Evolutionary conservation across 2,329 filamentous ascomycete species (phyloP).

Genomic region (Pseudogymnoascus sp.): DNA sequence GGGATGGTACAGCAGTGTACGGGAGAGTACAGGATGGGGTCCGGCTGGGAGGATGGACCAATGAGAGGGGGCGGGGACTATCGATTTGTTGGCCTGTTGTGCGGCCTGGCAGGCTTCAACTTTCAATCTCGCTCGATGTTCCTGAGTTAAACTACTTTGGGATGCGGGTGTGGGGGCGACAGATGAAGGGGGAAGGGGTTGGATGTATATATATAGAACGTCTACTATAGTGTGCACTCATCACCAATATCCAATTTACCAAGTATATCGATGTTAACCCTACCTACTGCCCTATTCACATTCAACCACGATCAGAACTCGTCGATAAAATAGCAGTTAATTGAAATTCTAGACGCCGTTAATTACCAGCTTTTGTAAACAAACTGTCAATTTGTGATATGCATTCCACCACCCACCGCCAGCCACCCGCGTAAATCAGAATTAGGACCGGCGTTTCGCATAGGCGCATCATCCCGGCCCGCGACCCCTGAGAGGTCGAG

Average conservation of each 20-base stretch:
- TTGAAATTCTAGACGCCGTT: background rate
- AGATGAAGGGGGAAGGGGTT: background rate
- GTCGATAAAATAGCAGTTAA: background rate
- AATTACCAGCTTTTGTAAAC: background rate
- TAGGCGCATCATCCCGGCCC: background rate
- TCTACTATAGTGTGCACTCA: background rate
- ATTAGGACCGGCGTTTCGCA: background rate
- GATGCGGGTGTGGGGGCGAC: background rate
- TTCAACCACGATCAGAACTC: background rate
- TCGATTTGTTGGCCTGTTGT: background rate
- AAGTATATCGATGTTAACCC: background rate
- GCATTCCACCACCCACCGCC: background rate
- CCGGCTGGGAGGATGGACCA: background rate
- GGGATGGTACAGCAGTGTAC: background rate
- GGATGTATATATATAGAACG: background rate
- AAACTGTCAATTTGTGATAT: background rate
- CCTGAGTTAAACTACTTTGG: background rate
- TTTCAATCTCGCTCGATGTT: background rate
- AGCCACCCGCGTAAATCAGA: background rate
- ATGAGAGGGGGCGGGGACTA: background rate
- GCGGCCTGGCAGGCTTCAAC: background rate
- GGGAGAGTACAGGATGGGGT: background rate
- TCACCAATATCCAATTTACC: too few relatives aligned
- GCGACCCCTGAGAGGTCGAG: background rate
- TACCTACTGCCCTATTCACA: background rate